phyloP scores from a whole-genome alignment of 2,329 filamentous ascomycete genomes.

The Cytospora schulzeri region DNA sequence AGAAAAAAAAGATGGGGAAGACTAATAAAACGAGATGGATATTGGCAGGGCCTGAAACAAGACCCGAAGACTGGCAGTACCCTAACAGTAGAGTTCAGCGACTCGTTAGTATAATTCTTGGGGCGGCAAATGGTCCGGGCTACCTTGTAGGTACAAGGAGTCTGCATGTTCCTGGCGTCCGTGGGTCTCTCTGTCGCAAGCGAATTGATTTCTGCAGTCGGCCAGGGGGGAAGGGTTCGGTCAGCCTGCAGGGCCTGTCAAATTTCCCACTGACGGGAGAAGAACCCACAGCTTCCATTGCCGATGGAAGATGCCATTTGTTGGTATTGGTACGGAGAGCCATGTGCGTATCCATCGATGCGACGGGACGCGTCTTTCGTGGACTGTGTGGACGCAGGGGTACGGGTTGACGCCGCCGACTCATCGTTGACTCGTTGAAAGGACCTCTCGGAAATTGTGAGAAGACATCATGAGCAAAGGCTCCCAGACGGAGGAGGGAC shows the following conservation, averaged over 20 bases:
- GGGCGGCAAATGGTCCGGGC: not conserved
- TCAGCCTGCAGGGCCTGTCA: constrained; percentile 21
- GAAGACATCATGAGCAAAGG: not conserved
- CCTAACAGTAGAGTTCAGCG: not conserved
- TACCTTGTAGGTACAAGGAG: not conserved
- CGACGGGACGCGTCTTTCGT: constrained; percentile 3
- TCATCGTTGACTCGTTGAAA: constrained; percentile 1
- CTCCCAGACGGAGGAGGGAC: not conserved
- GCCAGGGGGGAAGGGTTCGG: constrained; percentile 21
- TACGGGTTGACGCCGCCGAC: constrained; percentile 4
- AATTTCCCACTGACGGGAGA: constrained; percentile 21
- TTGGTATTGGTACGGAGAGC: constrained; percentile 12
- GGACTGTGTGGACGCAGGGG: constrained; percentile 3
- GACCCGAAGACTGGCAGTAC: not conserved
- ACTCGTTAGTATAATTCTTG: not conserved
- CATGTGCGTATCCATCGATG: constrained; percentile 12
- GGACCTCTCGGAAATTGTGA: not conserved
- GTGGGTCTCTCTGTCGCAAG: constrained; percentile 15
- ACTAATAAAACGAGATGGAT: constrained; percentile 25
- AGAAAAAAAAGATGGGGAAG: constrained; percentile 18
- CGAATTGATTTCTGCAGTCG: constrained; percentile 23
- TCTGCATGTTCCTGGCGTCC: constrained; percentile 6
- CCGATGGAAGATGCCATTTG: constrained; percentile 20
- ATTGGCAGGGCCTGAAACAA: constrained; percentile 24
- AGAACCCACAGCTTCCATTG: constrained; percentile 22